phyloP scores from a whole-genome alignment of 768 basidiomycete genomes.

The Lactarius trivialis region DNA sequence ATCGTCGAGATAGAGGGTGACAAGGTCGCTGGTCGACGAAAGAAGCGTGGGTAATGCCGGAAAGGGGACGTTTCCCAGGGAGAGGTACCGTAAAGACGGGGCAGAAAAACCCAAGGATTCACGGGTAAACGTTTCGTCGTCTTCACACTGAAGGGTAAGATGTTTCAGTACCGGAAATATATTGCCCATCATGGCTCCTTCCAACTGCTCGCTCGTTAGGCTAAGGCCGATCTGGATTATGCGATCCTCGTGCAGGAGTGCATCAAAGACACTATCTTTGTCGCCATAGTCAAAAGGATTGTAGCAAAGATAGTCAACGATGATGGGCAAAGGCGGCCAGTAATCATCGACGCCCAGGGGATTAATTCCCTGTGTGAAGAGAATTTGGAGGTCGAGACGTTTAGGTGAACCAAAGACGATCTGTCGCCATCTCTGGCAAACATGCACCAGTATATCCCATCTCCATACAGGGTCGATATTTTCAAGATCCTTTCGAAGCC shows the following conservation, averaged over 20 bases:
- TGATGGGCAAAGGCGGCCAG: neutral
- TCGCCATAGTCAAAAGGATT: neutral
- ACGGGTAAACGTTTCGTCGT: neutral
- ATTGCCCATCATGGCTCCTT: neutral
- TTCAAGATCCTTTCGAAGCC: neutral
- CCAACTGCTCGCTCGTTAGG: neutral
- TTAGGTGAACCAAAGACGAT: neutral
- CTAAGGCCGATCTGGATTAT: neutral
- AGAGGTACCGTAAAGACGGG: neutral
- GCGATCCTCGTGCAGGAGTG: neutral
- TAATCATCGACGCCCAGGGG: too few relatives aligned
- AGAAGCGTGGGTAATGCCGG: neutral
- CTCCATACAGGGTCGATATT: neutral
- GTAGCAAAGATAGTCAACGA: neutral
- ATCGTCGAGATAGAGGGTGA: neutral
- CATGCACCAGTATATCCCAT: neutral
- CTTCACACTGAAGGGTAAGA: neutral
- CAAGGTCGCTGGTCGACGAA: neutral
- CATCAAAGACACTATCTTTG: neutral
- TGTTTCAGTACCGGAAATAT: neutral
- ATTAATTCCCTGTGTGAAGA: neutral
- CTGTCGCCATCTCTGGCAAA: neutral
- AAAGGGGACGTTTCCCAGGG: neutral
- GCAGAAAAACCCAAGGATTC: neutral
- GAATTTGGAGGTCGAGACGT: neutral